These are phyloP conservation scores for Aspergillus coremiiformis DNA, from an alignment of 495 filamentous ascomycete species.

Conservation along the genomic window DNA sequence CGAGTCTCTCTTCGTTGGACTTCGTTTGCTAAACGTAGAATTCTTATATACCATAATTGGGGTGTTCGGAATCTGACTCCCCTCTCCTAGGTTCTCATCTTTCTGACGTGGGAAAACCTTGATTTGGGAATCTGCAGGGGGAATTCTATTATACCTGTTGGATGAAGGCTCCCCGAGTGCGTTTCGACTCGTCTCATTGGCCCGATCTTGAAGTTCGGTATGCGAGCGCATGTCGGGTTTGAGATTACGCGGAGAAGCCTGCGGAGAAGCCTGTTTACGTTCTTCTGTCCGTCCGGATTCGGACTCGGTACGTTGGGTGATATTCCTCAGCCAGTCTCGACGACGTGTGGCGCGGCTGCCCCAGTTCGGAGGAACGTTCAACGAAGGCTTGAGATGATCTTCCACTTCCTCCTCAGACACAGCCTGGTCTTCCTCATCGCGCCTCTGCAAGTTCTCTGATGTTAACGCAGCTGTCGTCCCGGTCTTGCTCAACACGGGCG, in stretches of 20 bases:
- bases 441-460: slow-evolving; percentile 41
- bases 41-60: slow-evolving; percentile 47
- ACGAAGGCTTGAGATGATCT: slow-evolving; percentile 38
- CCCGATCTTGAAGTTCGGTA: slow-evolving; percentile 11
- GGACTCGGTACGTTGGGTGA: slow-evolving; percentile 21
- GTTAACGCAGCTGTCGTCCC: slow-evolving; percentile 31
- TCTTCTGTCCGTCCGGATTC: slow-evolving; percentile 19
- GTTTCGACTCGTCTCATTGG: slow-evolving; percentile 9
- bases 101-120: slow-evolving; percentile 19
- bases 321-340: slow-evolving; percentile 48
- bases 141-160: slow-evolving; percentile 10
- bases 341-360: slow-evolving; percentile 45
- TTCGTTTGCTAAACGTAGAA: slow-evolving; percentile 27
- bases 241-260: slow-evolving; percentile 6
- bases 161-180: slow-evolving; percentile 18
- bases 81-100: slow-evolving; percentile 22
- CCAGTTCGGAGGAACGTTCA: slow-evolving; percentile 53
- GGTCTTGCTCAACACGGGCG: slow-evolving; percentile 42
- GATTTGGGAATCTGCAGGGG: slow-evolving; percentile 17
- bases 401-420: slow-evolving; percentile 11
- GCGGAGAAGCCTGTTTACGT: slow-evolving; percentile 2
- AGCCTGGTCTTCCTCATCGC: slow-evolving; percentile 33
- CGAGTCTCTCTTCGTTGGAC: slow-evolving; percentile 48
- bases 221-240: slow-evolving; percentile 12
- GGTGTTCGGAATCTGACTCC: slow-evolving; percentile 42